Base-by-base conservation (phyloP, 441 rosid species). In the Pelargonium citronellum region DNA sequence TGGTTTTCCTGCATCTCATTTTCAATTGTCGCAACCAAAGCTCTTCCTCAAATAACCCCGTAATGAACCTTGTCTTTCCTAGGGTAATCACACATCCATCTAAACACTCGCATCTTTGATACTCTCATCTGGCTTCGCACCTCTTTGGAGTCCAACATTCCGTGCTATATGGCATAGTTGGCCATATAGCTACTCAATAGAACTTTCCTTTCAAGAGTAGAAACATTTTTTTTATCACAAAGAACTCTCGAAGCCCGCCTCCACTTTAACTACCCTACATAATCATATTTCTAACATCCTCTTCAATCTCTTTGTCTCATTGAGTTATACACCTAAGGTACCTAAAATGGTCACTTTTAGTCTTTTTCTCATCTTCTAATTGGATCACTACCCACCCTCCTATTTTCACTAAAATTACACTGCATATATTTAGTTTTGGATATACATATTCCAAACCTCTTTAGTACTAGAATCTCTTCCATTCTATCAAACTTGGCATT, bases 121-220 rank as follows among this genome's bases (percentile, higher is more conserved):
- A 57, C 10, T 57, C 63, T 20, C 20, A 57, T 57, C 27, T 57
- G 63, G 63, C 12, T 20, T 19, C 20, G 3, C 12, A 57, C 63
- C 30, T 57, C 63, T 19, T 15, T 17, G 24, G 63, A 57, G 63
- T 8, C 11, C 12, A 15, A 19, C 10, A 5, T 57, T 57, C 24
- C 0, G 24, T 17, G 63, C 20, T 24, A 57, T 57, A 57, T 24
- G 20, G 20, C 9, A 60, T 13, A 60, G 12, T 2, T 60, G 11
- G 64, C 6, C 22, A 19, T 60, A 60, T 60, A 19, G n/a, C 13
- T 22, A 20, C 22, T 10, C n/a, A 5, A 20, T 8, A 60, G 22
- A 22, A 57, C 63, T 57, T 60, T 60, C 5, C 64, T 8, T 60
- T 60, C 64, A 60, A 20, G 34, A 9, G 22, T 60, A 57, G 64